Conservation (phyloP, 1,284 basidiomycete species). For the Prillingera fragicola region DNA sequence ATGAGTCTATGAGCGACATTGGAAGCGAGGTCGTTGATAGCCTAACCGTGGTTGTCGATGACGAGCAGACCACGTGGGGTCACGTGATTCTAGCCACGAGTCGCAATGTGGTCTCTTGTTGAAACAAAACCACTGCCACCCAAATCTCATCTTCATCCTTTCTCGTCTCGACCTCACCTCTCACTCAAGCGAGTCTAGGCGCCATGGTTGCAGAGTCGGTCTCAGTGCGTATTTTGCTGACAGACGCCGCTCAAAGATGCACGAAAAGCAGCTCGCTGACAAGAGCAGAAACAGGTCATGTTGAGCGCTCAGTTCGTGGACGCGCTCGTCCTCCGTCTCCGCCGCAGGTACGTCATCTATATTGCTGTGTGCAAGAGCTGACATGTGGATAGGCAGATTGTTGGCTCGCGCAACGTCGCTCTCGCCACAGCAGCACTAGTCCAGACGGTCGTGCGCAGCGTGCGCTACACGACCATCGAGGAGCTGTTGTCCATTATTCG, state of each 20-base stretch:
- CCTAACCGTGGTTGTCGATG: too few species aligned
- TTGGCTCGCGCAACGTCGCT: conserved; percentile 80
- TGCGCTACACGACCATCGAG: conserved; percentile 78
- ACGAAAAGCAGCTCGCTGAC: too few species aligned
- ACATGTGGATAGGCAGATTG: conserved; percentile 59
- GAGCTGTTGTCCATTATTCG: conserved; percentile 78
- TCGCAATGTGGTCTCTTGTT: too few species aligned
- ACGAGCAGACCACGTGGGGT: too few species aligned
- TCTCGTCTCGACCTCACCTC: background rate
- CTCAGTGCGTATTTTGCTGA: background rate
- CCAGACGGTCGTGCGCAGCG: conserved; percentile 79
- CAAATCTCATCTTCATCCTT: background rate
- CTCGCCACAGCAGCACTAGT: conserved; percentile 82
- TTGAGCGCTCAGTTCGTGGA: conserved; percentile 55
- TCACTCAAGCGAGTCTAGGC: background rate
- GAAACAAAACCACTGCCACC: too few species aligned
- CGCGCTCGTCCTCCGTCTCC: conserved; percentile 59
- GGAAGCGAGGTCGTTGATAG: too few species aligned
- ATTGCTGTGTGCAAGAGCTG: background rate
- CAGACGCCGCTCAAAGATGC: too few species aligned
- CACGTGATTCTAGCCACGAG: too few species aligned
- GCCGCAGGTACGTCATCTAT: conserved; percentile 57
- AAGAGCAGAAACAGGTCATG: too few species aligned
- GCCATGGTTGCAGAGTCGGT: background rate
- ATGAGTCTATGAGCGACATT: too few species aligned